Conservation (phyloP, 176 grass and related monocot species). For the Thalia dealbata region DNA sequence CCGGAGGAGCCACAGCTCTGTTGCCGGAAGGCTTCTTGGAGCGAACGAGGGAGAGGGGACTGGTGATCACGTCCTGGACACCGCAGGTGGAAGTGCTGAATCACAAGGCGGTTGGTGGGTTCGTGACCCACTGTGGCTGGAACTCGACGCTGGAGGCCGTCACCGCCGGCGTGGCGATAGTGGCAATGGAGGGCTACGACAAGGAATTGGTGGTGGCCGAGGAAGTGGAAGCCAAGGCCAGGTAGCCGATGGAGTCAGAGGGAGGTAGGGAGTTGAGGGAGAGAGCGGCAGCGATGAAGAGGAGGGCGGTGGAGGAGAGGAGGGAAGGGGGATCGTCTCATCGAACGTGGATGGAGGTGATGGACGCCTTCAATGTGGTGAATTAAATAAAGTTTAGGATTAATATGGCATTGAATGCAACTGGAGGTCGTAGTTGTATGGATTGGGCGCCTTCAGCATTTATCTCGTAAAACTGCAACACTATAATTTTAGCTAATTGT, state of each 20-base stretch:
- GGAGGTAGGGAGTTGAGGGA: conserved; percentile 28
- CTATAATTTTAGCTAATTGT: too few relatives aligned
- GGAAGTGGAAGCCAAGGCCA: conserved; percentile 46
- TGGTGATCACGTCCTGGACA: conserved; percentile 43
- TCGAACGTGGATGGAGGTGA: conserved; percentile 13
- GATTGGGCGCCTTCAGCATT: too few relatives aligned
- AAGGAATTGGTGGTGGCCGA: conserved; percentile 35
- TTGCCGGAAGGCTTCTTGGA: conserved; percentile 50
- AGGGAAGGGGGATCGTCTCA: conserved; percentile 19
- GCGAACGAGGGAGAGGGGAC: conserved; percentile 32
- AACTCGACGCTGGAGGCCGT: conserved; percentile 34
- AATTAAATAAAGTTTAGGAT: too few relatives aligned
- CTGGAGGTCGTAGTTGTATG: too few relatives aligned
- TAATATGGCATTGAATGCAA: too few relatives aligned
- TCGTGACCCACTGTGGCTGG: conserved; percentile 23
- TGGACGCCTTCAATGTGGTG: background rate
- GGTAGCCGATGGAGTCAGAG: conserved; percentile 39
- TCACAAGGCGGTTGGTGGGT: conserved; percentile 35
- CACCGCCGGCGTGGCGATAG: conserved; percentile 34
- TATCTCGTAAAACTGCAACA: too few relatives aligned
- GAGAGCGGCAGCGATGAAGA: background rate
- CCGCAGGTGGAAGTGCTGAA: conserved; percentile 52
- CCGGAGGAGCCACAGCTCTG: conserved; percentile 2
- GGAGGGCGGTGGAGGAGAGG: conserved; percentile 19
- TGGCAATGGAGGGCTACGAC: conserved; percentile 32